phyloP scores from a whole-genome alignment of 306 rosid genomes.

The Vigna unguiculata region DNA sequence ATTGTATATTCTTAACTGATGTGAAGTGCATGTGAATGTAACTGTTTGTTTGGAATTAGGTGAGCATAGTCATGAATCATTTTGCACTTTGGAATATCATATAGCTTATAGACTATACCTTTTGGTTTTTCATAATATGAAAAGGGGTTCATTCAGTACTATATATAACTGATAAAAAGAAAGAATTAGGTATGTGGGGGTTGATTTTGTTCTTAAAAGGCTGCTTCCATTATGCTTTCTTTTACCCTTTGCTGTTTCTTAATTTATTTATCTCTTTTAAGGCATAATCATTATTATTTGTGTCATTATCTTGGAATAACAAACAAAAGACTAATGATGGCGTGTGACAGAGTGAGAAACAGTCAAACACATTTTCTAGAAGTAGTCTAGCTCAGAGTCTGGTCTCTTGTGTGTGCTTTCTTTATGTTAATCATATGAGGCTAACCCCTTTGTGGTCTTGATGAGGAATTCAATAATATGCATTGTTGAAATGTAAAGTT shows the following conservation, averaged over 20 bases:
- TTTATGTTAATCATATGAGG: conserved; percentile 35
- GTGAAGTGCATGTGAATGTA: conserved; percentile 38
- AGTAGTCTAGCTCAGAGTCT: conserved; percentile 22
- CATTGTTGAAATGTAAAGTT: conserved; percentile 49
- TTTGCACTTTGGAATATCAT: conserved; percentile 42
- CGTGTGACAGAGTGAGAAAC: background rate
- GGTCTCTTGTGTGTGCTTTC: conserved; percentile 31
- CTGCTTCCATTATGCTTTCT: conserved; percentile 48
- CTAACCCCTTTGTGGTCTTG: conserved; percentile 7
- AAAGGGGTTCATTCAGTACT: conserved; percentile 42
- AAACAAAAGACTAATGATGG: conserved; percentile 37
- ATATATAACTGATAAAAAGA: conserved; percentile 34
- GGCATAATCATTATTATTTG: conserved; percentile 49
- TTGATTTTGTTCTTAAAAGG: conserved; percentile 54
- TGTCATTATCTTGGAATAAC: conserved; percentile 48
- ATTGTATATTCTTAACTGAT: conserved; percentile 32
- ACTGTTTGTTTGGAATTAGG: conserved; percentile 51
- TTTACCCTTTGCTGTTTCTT: conserved; percentile 34
- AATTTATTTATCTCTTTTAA: conserved; percentile 20
- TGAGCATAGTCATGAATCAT: conserved; percentile 41
- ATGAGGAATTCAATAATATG: conserved; percentile 44
- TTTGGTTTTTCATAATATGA: conserved; percentile 47
- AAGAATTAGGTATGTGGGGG: conserved; percentile 46
- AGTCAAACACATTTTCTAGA: conserved; percentile 37
- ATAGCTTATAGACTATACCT: conserved; percentile 17